A percentile compares a stretch with the other conserved stretches of the same genome.
These are phyloP conservation scores for Scleroderma bovista DNA, from an alignment of 768 basidiomycete species.

Conservation along the genomic window DNA sequence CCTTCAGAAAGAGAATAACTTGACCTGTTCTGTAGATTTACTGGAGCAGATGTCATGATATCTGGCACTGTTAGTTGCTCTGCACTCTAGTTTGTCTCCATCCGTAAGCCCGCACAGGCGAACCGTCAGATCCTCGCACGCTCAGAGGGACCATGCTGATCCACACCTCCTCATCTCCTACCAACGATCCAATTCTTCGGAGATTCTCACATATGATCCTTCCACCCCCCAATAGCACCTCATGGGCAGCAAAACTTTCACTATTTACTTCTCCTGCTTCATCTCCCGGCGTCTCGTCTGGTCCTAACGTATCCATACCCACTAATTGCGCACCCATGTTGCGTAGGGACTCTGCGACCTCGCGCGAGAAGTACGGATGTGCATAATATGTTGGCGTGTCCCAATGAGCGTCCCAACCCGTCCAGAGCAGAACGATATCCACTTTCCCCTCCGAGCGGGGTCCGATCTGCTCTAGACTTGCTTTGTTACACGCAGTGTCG, in stretches of 20 bases:
- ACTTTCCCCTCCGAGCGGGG: slow-evolving; percentile 21
- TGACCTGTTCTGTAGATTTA: too few relatives aligned
- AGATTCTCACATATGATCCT: slow-evolving; percentile 71
- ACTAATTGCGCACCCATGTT: slow-evolving; percentile 50
- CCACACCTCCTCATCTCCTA: slow-evolving; percentile 26
- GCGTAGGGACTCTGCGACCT: slow-evolving; percentile 46
- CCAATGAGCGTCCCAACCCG: slow-evolving; percentile 64
- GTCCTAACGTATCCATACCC: slow-evolving; percentile 60
- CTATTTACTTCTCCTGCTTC: slow-evolving; percentile 6
- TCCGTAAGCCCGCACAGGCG: slow-evolving; percentile 67
- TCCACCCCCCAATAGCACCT: slow-evolving; percentile 52
- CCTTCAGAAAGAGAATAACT: too few relatives aligned
- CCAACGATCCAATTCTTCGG: slow-evolving; percentile 44
- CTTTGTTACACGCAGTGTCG: background rate
- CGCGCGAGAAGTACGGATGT: slow-evolving; percentile 59
- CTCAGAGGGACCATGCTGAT: slow-evolving; percentile 57
- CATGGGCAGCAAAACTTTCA: slow-evolving; percentile 47
- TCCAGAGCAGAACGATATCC: slow-evolving; percentile 51
- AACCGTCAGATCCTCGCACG: slow-evolving; percentile 56
- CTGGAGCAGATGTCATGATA: too few relatives aligned
- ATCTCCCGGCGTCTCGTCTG: slow-evolving; percentile 49
- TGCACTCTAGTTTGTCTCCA: slow-evolving; percentile 27
- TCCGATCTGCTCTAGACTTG: slow-evolving; percentile 11
- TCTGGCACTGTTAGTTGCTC: background rate
- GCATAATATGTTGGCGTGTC: slow-evolving; percentile 43